Evolutionary conservation across 2,329 filamentous ascomycete species (phyloP).

Genomic region (Aspergillus bombycis): DNA sequence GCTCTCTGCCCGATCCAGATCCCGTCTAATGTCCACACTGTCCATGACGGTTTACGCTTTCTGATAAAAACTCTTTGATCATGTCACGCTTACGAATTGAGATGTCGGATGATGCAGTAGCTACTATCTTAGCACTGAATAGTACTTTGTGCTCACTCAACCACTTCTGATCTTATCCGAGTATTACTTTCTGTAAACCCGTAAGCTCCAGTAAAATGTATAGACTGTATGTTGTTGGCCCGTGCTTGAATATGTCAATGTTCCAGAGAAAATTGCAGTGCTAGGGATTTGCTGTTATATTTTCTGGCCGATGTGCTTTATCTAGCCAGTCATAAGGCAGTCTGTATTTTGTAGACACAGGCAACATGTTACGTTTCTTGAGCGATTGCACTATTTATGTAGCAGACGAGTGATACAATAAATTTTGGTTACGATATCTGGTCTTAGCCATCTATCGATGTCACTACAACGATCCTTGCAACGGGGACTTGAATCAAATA

Average conservation of each 20-base stretch:
- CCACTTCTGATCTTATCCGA: background rate
- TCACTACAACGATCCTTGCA: background rate
- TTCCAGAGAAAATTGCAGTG: background rate
- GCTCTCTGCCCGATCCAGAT: conserved; percentile 3
- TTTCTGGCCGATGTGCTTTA: background rate
- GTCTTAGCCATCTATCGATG: too few relatives aligned
- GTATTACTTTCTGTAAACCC: background rate
- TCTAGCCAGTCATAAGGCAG: too few relatives aligned
- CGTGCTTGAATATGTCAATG: background rate
- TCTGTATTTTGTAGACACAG: too few relatives aligned
- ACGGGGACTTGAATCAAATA: too few relatives aligned
- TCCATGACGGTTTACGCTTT: conserved; percentile 24
- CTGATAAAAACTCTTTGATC: conserved; percentile 19
- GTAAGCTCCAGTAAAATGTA: background rate
- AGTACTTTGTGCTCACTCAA: conserved; percentile 7
- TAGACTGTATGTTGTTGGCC: background rate
- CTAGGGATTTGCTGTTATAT: background rate
- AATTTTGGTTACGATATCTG: too few relatives aligned
- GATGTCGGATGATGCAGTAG: conserved; percentile 23
- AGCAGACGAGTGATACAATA: too few relatives aligned
- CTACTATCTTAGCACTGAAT: conserved; percentile 16
- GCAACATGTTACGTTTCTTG: too few relatives aligned
- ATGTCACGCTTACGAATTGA: conserved; percentile 25
- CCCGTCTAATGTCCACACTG: conserved; percentile 19
- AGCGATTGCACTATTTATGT: too few relatives aligned